Conservation (phyloP, 805 yeast genomes). For the Ogataea haglerorum region DNA sequence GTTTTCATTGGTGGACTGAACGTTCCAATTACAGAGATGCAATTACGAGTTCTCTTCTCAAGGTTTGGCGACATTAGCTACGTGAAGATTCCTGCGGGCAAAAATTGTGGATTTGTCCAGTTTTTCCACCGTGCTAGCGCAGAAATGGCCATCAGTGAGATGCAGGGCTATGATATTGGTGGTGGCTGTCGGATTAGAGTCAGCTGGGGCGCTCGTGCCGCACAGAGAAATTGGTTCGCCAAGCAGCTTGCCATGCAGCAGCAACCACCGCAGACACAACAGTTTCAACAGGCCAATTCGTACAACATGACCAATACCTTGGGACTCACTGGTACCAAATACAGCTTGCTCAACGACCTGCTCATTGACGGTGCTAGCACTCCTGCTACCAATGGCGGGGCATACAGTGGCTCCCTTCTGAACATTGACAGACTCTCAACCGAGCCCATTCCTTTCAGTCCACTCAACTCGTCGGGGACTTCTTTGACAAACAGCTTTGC, state of each 20-base stretch:
- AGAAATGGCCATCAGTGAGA: slow-evolving; percentile 75
- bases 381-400: slow-evolving; percentile 2
- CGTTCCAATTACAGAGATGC: slow-evolving; percentile 54
- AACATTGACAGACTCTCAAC: slow-evolving; percentile 22
- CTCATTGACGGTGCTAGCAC: slow-evolving; percentile 7
- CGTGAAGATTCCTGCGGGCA: slow-evolving; percentile 75
- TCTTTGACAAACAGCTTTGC: slow-evolving; percentile 13
- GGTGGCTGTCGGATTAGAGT: slow-evolving; percentile 75
- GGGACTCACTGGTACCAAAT: slow-evolving; percentile 25
- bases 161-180: slow-evolving; percentile 87
- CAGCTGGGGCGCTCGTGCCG: slow-evolving; percentile 79
- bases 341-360: slow-evolving; percentile 22
- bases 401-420: slow-evolving; percentile 9
- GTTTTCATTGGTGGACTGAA: slow-evolving; percentile 77
- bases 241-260: slow-evolving; percentile 32
- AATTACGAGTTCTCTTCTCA: slow-evolving; percentile 55
- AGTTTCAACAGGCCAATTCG: slow-evolving; percentile 5
- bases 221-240: slow-evolving; percentile 36
- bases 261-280: slow-evolving; percentile 4
- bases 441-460: slow-evolving; percentile 29
- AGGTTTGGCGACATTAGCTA: slow-evolving; percentile 74
- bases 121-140: slow-evolving; percentile 76
- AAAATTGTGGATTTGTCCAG: slow-evolving; percentile 82
- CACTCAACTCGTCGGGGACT: slow-evolving; percentile 18
- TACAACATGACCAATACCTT: slow-evolving; percentile 20